A percentile compares a stretch with the other conserved stretches of the same genome.
Conservation (phyloP, 2,329 filamentous ascomycete species). For the Diaporthe nobilis region DNA sequence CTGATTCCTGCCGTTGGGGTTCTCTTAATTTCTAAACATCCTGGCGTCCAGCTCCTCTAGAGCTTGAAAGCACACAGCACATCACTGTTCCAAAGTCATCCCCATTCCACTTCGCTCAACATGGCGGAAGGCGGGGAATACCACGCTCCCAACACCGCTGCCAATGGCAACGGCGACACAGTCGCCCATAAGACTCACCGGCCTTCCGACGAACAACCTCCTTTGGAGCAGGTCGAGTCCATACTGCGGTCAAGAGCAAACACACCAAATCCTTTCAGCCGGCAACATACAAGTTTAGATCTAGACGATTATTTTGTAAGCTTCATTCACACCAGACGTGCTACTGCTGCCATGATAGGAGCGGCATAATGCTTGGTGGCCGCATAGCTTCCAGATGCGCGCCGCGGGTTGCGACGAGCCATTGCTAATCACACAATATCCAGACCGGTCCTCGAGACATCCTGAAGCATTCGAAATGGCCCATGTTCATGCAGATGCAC, state of each 20-base stretch:
- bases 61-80: constrained; percentile 1
- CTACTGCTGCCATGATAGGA: neutral
- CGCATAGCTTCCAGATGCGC: neutral
- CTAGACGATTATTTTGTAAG: constrained; percentile 63
- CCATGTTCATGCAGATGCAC: constrained; percentile 82
- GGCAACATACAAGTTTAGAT: constrained; percentile 53
- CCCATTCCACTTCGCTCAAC: neutral
- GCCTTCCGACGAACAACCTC: constrained; percentile 38
- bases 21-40: neutral
- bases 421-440: neutral
- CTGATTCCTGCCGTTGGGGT: neutral
- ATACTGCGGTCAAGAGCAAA: constrained; percentile 47
- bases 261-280: constrained; percentile 50
- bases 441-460: constrained; percentile 76
- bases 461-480: constrained; percentile 83
- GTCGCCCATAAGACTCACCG: constrained; percentile 11
- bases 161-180: constrained; percentile 19
- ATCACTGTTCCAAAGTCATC: neutral
- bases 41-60: neutral
- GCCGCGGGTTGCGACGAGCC: neutral
- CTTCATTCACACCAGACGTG: neutral
- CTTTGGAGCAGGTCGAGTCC: constrained; percentile 45
- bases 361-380: neutral
- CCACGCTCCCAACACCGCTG: constrained; percentile 11
- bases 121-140: constrained; percentile 43